Evolutionary conservation across 202 grass and related monocot species (phyloP).

Genomic region (Setaria viridis): DNA sequence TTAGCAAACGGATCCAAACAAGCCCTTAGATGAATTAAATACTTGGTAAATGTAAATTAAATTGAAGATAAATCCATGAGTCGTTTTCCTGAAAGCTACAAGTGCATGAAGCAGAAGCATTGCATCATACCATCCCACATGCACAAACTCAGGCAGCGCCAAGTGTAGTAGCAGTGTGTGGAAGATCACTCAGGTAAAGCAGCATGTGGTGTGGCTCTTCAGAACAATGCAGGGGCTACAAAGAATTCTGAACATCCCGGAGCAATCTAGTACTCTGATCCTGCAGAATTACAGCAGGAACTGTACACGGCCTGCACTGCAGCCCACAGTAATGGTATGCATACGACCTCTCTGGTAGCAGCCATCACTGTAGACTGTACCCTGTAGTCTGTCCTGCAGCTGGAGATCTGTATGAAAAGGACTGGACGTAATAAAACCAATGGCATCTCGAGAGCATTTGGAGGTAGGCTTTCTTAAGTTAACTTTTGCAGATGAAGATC

Average conservation of each 20-base stretch:
- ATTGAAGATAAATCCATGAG: neutral
- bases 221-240: neutral
- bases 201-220: neutral
- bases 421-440: neutral
- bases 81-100: slow-evolving; percentile 15
- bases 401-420: slow-evolving; percentile 29
- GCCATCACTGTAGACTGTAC: neutral
- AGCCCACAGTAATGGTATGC: neutral
- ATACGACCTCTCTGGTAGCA: neutral
- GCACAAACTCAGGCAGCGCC: slow-evolving; percentile 9
- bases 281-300: neutral
- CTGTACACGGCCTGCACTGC: neutral
- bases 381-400: neutral
- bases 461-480: neutral
- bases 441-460: neutral
- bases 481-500: slow-evolving; percentile 19
- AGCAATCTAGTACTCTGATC: slow-evolving; percentile 11
- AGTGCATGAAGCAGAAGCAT: slow-evolving; percentile 7
- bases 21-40: no score
- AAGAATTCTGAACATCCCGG: neutral
- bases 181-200: neutral
- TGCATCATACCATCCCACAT: neutral
- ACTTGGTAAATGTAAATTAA: neutral
- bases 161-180: slow-evolving; percentile 1
- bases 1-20: no score